phyloP scores from a whole-genome alignment of 169 alveolate genomes.

The Cryptosporidium sp. region DNA sequence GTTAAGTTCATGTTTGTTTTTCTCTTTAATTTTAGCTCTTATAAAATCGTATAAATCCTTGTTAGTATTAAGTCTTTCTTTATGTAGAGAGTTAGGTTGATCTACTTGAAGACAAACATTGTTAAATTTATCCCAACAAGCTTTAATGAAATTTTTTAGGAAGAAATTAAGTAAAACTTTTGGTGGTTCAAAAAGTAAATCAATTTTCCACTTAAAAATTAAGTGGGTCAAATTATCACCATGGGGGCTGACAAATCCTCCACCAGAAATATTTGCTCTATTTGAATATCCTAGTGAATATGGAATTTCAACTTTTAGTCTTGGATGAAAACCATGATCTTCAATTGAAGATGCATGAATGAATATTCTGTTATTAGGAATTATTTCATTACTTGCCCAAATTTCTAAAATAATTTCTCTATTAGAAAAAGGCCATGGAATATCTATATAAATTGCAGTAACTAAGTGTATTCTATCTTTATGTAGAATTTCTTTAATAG shows the following conservation, averaged over 20 bases:
- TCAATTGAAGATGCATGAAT: slow-evolving; percentile 71
- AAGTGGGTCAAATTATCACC: slow-evolving; percentile 22
- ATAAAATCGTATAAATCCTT: slow-evolving; percentile 47
- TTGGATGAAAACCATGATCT: slow-evolving; percentile 64
- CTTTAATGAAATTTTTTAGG: slow-evolving; percentile 44
- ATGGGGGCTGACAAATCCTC: slow-evolving; percentile 62
- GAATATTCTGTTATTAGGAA: slow-evolving; percentile 56
- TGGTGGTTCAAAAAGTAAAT: slow-evolving; percentile 53
- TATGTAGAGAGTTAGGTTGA: slow-evolving; percentile 45
- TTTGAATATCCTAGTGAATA: slow-evolving; percentile 18
- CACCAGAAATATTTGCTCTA: slow-evolving; percentile 63
- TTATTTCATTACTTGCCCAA: slow-evolving; percentile 70
- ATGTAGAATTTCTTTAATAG: slow-evolving; percentile 51
- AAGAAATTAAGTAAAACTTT: slow-evolving; percentile 33
- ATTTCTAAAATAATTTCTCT: slow-evolving; percentile 64
- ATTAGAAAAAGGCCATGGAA: slow-evolving; percentile 72
- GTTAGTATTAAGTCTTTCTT: slow-evolving; percentile 38
- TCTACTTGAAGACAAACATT: slow-evolving; percentile 44
- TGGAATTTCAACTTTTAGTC: slow-evolving; percentile 59
- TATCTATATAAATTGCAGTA: slow-evolving; percentile 52
- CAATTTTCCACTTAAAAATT: slow-evolving; percentile 63
- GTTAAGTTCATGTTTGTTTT: not conserved
- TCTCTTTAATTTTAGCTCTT: slow-evolving; percentile 15
- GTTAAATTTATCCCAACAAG: slow-evolving; percentile 66
- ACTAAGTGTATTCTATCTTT: slow-evolving; percentile 47